Evolutionary conservation across 305 asterid genomes (phyloP), one percentile per base, ranked within the genome.

Genomic region (Solanum aculeatissimum): DNA sequence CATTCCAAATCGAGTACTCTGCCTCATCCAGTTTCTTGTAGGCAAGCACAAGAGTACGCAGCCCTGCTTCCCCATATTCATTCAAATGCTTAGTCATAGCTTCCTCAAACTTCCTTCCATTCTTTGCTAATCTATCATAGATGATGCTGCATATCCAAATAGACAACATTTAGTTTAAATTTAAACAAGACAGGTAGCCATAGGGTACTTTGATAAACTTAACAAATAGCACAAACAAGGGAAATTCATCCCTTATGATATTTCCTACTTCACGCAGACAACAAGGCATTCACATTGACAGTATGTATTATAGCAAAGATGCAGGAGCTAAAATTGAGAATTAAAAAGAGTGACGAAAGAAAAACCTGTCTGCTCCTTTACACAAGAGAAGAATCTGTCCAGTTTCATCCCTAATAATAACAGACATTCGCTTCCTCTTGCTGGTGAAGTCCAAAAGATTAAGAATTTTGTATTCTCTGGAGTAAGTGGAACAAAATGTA

Each of bases 281-380:
- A 72, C 35, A 25, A 47, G 19, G 15, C 80, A 72, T 21, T 51
- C 4, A 7, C 6, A 8, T 47, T 10, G 80, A 1, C 21, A 21
- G 21, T 21, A 72, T 43, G 32, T 71, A 43, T 23, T 43, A 72
- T 13, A 43, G 82, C 82, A 77, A 63, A 29, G 62, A 25, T 49
- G 83, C 35, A 11, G 68, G n/a, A 78, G 49, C 32, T 18, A 78
- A 54, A 78, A 79, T 32, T 79, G 83, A 83, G 81, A 42, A 38
- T 54, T 35, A 70, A 27, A 54, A 54, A 72, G 70, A 72, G 71
- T 78, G 65, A 23, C 13, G 38, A 63, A 82, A 83, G 68, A 82
- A 82, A 81, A 63, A 96, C 99, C 93, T 96, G 91, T 96, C 99
- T 63, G 99, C 98, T 90, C 99, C 99, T 92, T 96, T 96, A 93